A percentile compares a stretch with the other conserved stretches of the same genome.
These are phyloP conservation scores for Mycena kentingensis DNA, from an alignment of 768 basidiomycete species.

Conservation along the genomic window DNA sequence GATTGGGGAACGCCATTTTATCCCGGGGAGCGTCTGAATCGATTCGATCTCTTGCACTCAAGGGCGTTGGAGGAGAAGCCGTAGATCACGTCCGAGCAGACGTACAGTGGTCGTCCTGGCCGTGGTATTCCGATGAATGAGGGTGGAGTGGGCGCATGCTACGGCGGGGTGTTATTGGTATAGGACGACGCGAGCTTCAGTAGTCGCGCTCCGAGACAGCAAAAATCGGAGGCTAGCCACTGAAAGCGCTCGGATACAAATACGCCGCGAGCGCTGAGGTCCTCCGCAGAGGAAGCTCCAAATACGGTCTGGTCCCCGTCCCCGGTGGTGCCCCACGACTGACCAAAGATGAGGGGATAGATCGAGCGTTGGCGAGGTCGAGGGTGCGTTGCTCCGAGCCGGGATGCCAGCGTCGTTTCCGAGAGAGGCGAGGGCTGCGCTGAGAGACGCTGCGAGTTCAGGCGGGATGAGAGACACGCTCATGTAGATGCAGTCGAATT, in stretches of 20 bases:
- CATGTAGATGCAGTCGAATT: constrained; percentile 21
- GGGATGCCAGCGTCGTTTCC: constrained; percentile 36
- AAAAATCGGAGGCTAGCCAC: constrained; percentile 26
- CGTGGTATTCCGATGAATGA: constrained; percentile 25
- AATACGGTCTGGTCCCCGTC: constrained; percentile 1
- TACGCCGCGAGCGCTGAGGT: not conserved
- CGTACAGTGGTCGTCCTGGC: constrained; percentile 23
- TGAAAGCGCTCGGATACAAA: constrained; percentile 17
- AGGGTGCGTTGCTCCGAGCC: constrained; percentile 32
- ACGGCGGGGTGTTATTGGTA: constrained; percentile 29
- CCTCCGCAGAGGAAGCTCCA: not conserved
- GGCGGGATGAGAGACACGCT: constrained; percentile 27
- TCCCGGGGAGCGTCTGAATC: constrained; percentile 36
- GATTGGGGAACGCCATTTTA: constrained; percentile 45
- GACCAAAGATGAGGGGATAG: constrained; percentile 27
- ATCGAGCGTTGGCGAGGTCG: constrained; percentile 36
- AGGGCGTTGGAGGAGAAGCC: not conserved
- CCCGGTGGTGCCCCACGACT: constrained; percentile 15
- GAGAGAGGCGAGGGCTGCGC: constrained; percentile 16
- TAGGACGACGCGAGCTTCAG: constrained; percentile 23
- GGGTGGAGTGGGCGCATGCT: constrained; percentile 6
- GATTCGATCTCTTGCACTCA: constrained; percentile 34
- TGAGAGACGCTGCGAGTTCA: constrained; percentile 9
- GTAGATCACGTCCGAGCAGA: not conserved
- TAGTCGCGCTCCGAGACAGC: not conserved